Base-by-base conservation (phyloP, 768 basidiomycete species). In the Porphyrellus cyaneotinctus region DNA sequence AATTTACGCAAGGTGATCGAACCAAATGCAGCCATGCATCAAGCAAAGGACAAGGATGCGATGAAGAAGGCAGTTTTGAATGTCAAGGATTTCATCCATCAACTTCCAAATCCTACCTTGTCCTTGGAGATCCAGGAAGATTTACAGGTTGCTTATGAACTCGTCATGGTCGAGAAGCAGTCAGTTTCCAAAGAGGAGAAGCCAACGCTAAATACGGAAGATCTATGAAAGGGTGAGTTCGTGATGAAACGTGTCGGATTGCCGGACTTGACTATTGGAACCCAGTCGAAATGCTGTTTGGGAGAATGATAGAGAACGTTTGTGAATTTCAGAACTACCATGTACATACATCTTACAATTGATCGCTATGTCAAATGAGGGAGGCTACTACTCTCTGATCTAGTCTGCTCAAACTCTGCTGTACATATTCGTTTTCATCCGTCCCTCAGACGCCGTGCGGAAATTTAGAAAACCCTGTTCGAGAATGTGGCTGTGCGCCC, bases 21-120 rank as follows among this genome's bases (percentile, higher is more conserved):
- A 2, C 74, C 75, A 2, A 43, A 56, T 3, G 63, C 73, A 7
- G 36, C 44, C 6, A 38, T 72, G 26, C 73, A 76, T 35, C 49
- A 38, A n/a, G 26, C 22, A 7, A 60, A 50, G 15, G 64, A 71
- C 38, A 37, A 65, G 6, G 47, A 43, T 0, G 55, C 28, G 30
- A 61, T 78, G 49, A 71, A 67, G 52, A 5, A 30, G 15, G 57
- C 36, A 2, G 66, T 73, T 22, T 32, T 39, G 41, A 58, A 69
- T 10, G 61, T 72, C 11, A 61, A 66, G 42, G 46, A 57, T 26
- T 52, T 77, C 13, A 47, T 74, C 18, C 43, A 58, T 36, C 49
- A 38, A 33, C 55, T 72, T 30, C 70, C 47, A 9, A n/a, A 2
- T 23, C 11, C 67, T 8, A 55, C 51, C 17, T 14, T 23, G 3